Base-by-base conservation (phyloP, 78 protist genomes). In the Chrysochromulina parva region DNA sequence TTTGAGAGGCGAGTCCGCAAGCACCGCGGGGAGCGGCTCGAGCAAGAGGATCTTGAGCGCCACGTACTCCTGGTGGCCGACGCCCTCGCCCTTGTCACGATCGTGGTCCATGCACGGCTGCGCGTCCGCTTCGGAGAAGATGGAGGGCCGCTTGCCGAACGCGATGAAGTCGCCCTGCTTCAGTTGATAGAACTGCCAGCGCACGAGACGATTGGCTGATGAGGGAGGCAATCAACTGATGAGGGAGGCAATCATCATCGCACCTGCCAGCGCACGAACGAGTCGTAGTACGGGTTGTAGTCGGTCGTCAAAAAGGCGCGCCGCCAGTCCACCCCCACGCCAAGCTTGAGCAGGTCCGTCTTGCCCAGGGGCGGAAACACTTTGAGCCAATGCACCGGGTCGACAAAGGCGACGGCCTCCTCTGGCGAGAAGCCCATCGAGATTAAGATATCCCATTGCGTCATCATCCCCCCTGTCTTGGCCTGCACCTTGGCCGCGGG, bases 31-130 rank as follows among this genome's bases (percentile, higher is more conserved):
- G 47, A 90, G 57, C 38, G 96, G 96, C 50, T 95, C 96, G 19
- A 90, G 22, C 48, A 98, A 90, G 62, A 92, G 57, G 67, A 99
- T 53, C 94, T 98, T 98, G 95, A 99, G 96, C 52, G 96, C 85
- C 16, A 97, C 95, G 96, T 98, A 99, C 92, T 99, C 99, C 93
- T 99, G 99, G 57, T 97, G 98, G 1, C 47, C 92, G 24, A 96
- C 98, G 76, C 99, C 99, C 86, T 98, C 99, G 84, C 99, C 99
- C 19, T 62, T 69, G n/a, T 97, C 76, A 20, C 99, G 91, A 84
- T 99, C 99, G 96, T 99, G 99, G 96, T 99, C 99, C 53, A 97
- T 97, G 93, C 99, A 99, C 57, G 99, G 99, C 92, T 99, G 99
- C 22, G 90, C 90, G 94, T 99, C 99, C 50, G 66, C 73, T 47